phyloP scores from a whole-genome alignment of 2,329 filamentous ascomycete species.

The Cladosporium sp. region DNA sequence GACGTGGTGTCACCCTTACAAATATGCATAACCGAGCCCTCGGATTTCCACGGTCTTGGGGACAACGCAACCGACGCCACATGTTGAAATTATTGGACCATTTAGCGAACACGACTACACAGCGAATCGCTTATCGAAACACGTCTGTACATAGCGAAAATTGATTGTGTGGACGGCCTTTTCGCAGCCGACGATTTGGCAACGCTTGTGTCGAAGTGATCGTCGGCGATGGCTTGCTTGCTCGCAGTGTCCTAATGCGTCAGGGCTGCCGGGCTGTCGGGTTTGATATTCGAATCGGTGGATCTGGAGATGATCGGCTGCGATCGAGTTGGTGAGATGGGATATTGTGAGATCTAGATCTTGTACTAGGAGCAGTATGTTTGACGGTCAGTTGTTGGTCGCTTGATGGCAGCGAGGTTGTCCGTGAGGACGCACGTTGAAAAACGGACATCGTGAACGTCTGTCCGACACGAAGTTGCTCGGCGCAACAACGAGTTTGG shows the following conservation, averaged over 20 bases:
- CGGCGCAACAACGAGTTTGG: background rate
- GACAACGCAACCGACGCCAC: background rate
- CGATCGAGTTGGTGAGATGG: background rate
- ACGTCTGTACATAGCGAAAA: background rate
- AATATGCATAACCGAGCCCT: constrained; percentile 4
- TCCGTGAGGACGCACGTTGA: background rate
- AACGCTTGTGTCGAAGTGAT: background rate
- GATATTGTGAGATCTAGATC: background rate
- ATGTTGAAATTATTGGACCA: background rate
- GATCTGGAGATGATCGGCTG: constrained; percentile 3
- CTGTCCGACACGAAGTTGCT: background rate
- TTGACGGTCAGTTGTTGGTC: background rate
- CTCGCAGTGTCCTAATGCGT: background rate
- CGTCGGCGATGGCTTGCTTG: background rate
- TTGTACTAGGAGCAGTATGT: background rate
- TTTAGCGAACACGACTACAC: background rate
- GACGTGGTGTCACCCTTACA: constrained; percentile 4
- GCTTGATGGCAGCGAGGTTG: background rate
- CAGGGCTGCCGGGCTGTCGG: background rate
- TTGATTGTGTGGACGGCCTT: background rate
- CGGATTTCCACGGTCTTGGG: constrained; percentile 8
- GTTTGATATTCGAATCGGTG: background rate
- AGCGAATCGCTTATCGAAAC: background rate
- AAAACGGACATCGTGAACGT: background rate
- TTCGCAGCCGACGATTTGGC: background rate